phyloP scores from a whole-genome alignment of 768 basidiomycete genomes.

The Melanogaster broomeanus region DNA sequence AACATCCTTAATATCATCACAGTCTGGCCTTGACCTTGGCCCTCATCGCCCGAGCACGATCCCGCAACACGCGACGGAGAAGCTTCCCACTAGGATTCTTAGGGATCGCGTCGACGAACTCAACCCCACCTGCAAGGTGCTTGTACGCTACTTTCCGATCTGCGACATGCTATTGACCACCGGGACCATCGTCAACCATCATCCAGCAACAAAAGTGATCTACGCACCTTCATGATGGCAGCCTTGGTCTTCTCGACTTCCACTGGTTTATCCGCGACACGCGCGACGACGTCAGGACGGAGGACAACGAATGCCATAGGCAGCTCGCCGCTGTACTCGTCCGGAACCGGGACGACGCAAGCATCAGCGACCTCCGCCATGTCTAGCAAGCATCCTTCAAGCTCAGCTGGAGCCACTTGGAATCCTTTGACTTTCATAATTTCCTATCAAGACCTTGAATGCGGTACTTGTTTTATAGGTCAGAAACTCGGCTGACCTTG shows the following conservation, averaged over 20 bases:
- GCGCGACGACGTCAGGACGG: constrained; percentile 39
- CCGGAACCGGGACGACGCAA: constrained; percentile 66
- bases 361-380: constrained; percentile 60
- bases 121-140: constrained; percentile 58
- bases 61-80: constrained; percentile 51
- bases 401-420: constrained; percentile 74
- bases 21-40: constrained; percentile 24
- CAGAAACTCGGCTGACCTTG: constrained; percentile 42
- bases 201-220: neutral
- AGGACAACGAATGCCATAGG: constrained; percentile 71
- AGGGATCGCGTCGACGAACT: constrained; percentile 55
- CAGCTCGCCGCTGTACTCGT: constrained; percentile 73
- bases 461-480: neutral
- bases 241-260: constrained; percentile 40
- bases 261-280: constrained; percentile 29
- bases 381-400: constrained; percentile 64
- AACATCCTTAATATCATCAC: constrained; percentile 3
- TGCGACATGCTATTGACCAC: constrained; percentile 47
- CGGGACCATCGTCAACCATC: constrained; percentile 1
- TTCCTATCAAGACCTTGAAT: constrained; percentile 42
- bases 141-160: constrained; percentile 60
- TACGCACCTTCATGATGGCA: constrained; percentile 49
- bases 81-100: constrained; percentile 67
- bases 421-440: constrained; percentile 71
- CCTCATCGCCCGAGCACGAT: constrained; percentile 42